Evolutionary conservation across 495 filamentous ascomycete genomes (phyloP), one percentile per base, ranked within the genome.

Genomic region (Neurospora sp.): DNA sequence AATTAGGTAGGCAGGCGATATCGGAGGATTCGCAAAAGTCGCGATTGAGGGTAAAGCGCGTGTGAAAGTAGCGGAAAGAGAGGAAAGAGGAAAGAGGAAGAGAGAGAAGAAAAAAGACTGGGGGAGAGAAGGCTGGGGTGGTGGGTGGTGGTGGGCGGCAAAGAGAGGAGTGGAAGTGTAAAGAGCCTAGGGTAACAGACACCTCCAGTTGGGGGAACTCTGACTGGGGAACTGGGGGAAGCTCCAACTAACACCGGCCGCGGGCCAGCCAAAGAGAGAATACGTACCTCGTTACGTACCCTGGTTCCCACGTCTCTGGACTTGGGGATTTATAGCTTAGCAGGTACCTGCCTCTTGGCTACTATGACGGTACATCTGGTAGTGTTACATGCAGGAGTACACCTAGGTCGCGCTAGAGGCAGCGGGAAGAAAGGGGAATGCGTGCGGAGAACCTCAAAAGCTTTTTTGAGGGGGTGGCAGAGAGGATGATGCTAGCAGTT

Each of bases 61-160:
- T 75, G 74, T 74, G 69, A 74, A 75, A 70, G 73, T 71, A 69
- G 69, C 75, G 76, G 69, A 77, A 72, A 71, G 76, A 72, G 75
- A 70, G 72, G 72, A 74, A 72, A 46, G 73, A 76, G 76, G 75
- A 73, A 78, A 73, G 79, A 72, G 69, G 72, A 73, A 35, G 12
- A 66, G 71, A 69, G 73, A 75, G 42, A 77, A 73, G 31, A 35
- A 71, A 44, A 76, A 76, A 77, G 76, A 75, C 73, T 75, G 70
- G 72, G 76, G 75, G 80, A 79, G 80, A 79, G 82, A 81, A 74
- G 79, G 75, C 16, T 48, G 48, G 70, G 39, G 77, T 59, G 72
- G 73, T 75, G 77, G 78, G 79, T 81, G 83, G 82, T 75, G 75
- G 74, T 79, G 76, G 79, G 78, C 73, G 80, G 78, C 54, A 37